Base-by-base conservation (phyloP, 1,284 basidiomycete genomes). In the Austroboletus niveus region DNA sequence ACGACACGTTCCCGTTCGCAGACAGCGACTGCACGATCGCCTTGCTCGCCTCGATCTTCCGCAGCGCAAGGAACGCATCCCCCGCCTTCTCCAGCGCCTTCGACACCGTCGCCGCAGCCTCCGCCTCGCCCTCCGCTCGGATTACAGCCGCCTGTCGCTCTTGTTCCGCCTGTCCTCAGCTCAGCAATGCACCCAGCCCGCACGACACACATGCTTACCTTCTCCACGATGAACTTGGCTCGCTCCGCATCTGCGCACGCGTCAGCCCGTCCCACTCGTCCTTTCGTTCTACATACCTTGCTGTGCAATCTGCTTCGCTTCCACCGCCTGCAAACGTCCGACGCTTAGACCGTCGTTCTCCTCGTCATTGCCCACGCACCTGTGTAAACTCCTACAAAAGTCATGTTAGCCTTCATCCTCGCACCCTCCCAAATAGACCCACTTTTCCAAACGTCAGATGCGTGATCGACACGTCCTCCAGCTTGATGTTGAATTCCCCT, bases 171-270 rank as follows among this genome's bases (percentile, higher is more conserved):
- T 93, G 56, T 39, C 30, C 48, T 43, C 48, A 24, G 9, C 22
- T 71, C 47, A 67, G 60, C 38, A 46, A 45, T 40, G 20, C 49
- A 51, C 43, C 29, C 51, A 42, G 20, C 24, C 41, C n/a, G 45
- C 34, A 35, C 30, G 31, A 29, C 48, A 17, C 17, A 17, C 17
- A 38, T 11, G 56, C 77, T 53, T 51, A 89, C 91, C 81, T 93
- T 95, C 73, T 99, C 97, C 58, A 99, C 96, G 59, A 99, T 92
- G 72, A 99, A 99, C 73, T 97, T 98, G 57, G 96, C 96, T 43
- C 97, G 85, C 75, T 99, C 97, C 55, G 95, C 95, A 74, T 97
- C 94, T 90, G 62, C 38, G 50, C 5, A 22, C 45, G 20, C 36
- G 63, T 61, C 36, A 57, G 55, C 48, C 17, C n/a, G 35, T 48